Conservation (phyloP, 345 rosid species). For the Crucihimalaya himalaica region DNA sequence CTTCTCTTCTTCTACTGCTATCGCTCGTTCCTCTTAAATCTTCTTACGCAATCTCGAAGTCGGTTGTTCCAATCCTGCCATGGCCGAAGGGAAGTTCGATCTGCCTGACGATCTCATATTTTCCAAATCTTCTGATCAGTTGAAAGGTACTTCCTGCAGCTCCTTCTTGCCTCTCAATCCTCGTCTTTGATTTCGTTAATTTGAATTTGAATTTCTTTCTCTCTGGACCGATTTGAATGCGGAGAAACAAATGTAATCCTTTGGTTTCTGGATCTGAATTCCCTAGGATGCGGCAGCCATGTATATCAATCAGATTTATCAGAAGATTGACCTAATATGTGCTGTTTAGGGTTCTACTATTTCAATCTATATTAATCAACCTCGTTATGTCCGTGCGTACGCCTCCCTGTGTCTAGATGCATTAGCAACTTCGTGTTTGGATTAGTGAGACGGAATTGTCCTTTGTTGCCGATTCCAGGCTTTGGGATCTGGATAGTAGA, state of each 20-base stretch:
- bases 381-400: not conserved
- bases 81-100: constrained; percentile 83
- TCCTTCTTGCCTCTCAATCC: not conserved
- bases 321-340: constrained; percentile 2
- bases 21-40: constrained; percentile 2
- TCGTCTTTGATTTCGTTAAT: not conserved
- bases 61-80: constrained; percentile 33
- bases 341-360: constrained; percentile 21
- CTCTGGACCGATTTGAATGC: not conserved
- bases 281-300: not conserved
- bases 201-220: not conserved
- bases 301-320: not conserved
- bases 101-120: constrained; percentile 79
- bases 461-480: not conserved
- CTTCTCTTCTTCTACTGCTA: not conserved
- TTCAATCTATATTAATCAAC: not conserved
- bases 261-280: constrained; percentile 30
- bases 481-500: not conserved
- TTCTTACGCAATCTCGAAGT: constrained; percentile 8
- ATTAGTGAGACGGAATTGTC: not conserved
- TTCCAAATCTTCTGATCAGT: constrained; percentile 62
- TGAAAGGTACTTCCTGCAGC: constrained; percentile 48
- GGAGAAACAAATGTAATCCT: not conserved
- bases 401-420: too few relatives aligned
- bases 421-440: not conserved